phyloP scores from a whole-genome alignment of 2,329 filamentous ascomycete species.

The Huntiella omanensis region DNA sequence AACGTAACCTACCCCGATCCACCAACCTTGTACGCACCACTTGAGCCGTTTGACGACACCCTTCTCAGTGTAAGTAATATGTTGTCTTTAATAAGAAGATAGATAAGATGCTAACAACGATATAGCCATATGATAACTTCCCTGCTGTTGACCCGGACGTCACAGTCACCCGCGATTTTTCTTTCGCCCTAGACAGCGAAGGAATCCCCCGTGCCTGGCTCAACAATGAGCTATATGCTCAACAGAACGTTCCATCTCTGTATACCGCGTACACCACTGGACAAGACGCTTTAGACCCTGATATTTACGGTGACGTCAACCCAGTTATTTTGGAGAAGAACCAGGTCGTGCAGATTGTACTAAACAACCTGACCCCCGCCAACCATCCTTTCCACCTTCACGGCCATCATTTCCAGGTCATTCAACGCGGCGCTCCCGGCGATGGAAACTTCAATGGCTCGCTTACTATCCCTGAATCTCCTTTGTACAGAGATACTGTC shows the following conservation, averaged over 20 bases:
- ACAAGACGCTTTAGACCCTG: conserved; percentile 22
- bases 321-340: conserved; percentile 22
- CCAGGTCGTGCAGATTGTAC: conserved; percentile 26
- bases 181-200: conserved; percentile 41
- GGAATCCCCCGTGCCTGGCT: conserved; percentile 32
- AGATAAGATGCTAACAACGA: background rate
- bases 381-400: conserved; percentile 35
- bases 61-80: conserved; percentile 26
- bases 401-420: conserved; percentile 35
- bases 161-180: conserved; percentile 20
- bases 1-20: conserved; percentile 13
- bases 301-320: conserved; percentile 25
- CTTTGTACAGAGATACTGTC: conserved; percentile 31
- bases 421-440: conserved; percentile 16
- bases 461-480: conserved; percentile 16
- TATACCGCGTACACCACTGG: conserved; percentile 49
- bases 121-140: conserved; percentile 42
- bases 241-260: conserved; percentile 48
- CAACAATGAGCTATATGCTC: conserved; percentile 33
- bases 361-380: conserved; percentile 32
- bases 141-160: conserved; percentile 14
- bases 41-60: conserved; percentile 57
- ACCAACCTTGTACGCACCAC: conserved; percentile 27
- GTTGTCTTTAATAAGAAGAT: background rate
- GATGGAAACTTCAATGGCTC: conserved; percentile 19